phyloP scores from a whole-genome alignment of 1,284 basidiomycete genomes.

The Volvariella volvacea region DNA sequence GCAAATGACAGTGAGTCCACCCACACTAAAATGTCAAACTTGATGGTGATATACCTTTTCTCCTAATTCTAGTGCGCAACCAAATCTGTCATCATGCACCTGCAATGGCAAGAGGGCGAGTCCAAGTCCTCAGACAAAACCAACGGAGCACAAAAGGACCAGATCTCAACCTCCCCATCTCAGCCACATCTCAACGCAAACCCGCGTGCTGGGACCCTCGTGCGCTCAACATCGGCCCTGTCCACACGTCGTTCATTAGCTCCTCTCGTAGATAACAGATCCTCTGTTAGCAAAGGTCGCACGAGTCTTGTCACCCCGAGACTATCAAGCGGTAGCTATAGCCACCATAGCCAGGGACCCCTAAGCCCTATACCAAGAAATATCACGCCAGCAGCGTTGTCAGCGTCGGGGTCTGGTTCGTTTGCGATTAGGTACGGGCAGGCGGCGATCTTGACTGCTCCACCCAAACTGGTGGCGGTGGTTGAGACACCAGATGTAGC shows the following conservation, averaged over 20 bases:
- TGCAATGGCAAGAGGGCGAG: slow-evolving; percentile 80
- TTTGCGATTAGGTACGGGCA: slow-evolving; percentile 53
- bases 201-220: too few relatives aligned
- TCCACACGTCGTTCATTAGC: slow-evolving; percentile 26
- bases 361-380: slow-evolving; percentile 40
- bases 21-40: too few relatives aligned
- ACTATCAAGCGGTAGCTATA: slow-evolving; percentile 5
- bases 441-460: slow-evolving; percentile 68
- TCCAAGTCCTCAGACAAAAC: slow-evolving; percentile 9
- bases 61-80: slow-evolving; percentile 64
- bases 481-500: slow-evolving; percentile 81
- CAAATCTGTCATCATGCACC: slow-evolving; percentile 79
- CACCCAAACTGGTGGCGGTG: slow-evolving; percentile 71
- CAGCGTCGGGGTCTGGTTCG: slow-evolving; percentile 15
- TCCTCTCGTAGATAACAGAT: slow-evolving; percentile 16
- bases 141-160: neutral
- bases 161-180: too few relatives aligned
- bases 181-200: slow-evolving; percentile 7
- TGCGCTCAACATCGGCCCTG: slow-evolving; percentile 35
- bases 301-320: slow-evolving; percentile 7
- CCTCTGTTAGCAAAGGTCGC: slow-evolving; percentile 13
- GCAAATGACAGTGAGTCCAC: slow-evolving; percentile 74
- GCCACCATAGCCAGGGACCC: slow-evolving; percentile 23
- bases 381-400: slow-evolving; percentile 29
- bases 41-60: neutral